Percentiles rank a stretch among this genome's conserved stretches.
Evolutionary conservation across 352 stramenopile genomes (phyloP).

Genomic region (Pythium diclinum): DNA sequence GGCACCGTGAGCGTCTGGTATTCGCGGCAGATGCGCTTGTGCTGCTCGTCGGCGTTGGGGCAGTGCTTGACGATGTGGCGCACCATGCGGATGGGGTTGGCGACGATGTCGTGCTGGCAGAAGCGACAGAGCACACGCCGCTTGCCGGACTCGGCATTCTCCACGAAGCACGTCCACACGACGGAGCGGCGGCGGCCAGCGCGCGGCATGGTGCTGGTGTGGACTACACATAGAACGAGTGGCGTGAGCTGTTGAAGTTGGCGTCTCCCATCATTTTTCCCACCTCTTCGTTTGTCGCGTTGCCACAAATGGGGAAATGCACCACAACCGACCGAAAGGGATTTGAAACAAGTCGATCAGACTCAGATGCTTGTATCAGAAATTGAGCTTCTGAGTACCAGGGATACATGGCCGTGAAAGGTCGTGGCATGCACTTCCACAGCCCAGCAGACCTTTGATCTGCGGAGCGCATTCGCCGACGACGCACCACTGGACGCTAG

Average conservation of each 20-base stretch:
- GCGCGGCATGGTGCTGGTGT: constrained; percentile 24
- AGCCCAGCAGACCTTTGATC: background rate
- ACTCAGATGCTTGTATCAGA: background rate
- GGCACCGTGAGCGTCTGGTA: constrained; percentile 37
- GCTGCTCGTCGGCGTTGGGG: constrained; percentile 36
- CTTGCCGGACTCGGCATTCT: constrained; percentile 33
- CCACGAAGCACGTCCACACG: constrained; percentile 44
- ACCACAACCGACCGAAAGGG: background rate
- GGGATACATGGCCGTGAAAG: constrained; percentile 5
- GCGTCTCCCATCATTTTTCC: background rate
- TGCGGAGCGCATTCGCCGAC: background rate
- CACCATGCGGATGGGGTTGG: constrained; percentile 45
- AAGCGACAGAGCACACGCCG: constrained; percentile 49
- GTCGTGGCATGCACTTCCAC: constrained; percentile 1
- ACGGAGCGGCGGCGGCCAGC: constrained; percentile 39
- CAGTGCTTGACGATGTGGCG: constrained; percentile 45
- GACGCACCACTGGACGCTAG: background rate
- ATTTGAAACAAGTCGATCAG: constrained; percentile 3
- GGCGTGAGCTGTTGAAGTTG: constrained; percentile 1
- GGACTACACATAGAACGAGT: background rate
- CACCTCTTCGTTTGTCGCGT: constrained; percentile 4
- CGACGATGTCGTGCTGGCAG: constrained; percentile 43
- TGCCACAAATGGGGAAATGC: constrained; percentile 10
- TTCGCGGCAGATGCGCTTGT: constrained; percentile 44
- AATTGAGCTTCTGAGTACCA: background rate